Evolutionary conservation across 441 rosid genomes (phyloP).

Genomic region (Macaranga tanarius): DNA sequence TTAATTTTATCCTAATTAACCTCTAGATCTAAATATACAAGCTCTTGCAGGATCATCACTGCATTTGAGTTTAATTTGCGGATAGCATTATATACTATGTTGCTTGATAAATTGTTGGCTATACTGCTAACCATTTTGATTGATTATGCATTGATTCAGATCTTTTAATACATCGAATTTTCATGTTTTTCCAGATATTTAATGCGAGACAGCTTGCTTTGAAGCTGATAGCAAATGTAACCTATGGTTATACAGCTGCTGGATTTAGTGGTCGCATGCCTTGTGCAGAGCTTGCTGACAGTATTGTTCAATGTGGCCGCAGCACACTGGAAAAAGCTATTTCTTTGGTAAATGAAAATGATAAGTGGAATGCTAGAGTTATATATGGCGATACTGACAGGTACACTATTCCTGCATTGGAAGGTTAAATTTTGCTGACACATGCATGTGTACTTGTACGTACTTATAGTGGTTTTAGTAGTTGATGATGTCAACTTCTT

Average conservation of each 20-base stretch:
- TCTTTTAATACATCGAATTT: slow-evolving; percentile 16
- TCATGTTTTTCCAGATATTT: slow-evolving; percentile 66
- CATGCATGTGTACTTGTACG: background rate
- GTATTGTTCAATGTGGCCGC: slow-evolving; percentile 98
- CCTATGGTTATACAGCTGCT: slow-evolving; percentile 98
- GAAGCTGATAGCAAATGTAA: slow-evolving; percentile 96
- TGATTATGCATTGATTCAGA: slow-evolving; percentile 8
- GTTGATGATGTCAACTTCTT: slow-evolving; percentile 3
- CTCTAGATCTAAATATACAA: background rate
- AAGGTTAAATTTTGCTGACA: background rate
- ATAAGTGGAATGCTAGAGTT: slow-evolving; percentile 79
- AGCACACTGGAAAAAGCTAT: slow-evolving; percentile 90
- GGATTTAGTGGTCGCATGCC: slow-evolving; percentile 99
- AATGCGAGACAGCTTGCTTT: slow-evolving; percentile 99
- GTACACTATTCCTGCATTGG: slow-evolving; percentile 30
- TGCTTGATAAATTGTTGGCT: slow-evolving; percentile 11
- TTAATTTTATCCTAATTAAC: slow-evolving; percentile 2
- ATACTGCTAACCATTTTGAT: slow-evolving; percentile 5
- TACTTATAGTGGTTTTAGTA: background rate
- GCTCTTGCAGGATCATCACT: background rate
- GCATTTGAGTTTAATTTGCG: background rate
- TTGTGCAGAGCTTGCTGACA: slow-evolving; percentile 98
- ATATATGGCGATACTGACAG: slow-evolving; percentile 98
- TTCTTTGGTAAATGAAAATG: slow-evolving; percentile 67
- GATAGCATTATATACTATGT: background rate